Evolutionary conservation across 169 alveolate genomes (phyloP).

Genomic region (Eimeria zaria): DNA sequence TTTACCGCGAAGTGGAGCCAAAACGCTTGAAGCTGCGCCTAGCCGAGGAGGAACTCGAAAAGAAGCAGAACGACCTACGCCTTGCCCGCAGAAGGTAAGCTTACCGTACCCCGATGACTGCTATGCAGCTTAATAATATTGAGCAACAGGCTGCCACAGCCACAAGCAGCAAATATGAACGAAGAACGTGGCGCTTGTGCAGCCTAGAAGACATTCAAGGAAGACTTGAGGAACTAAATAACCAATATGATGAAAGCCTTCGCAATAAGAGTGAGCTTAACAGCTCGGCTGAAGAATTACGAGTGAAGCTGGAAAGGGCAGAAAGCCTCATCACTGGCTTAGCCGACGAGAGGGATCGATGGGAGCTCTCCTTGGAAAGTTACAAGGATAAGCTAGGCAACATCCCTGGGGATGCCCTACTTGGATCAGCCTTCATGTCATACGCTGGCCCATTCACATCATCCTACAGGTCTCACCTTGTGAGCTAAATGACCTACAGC

Average conservation of each 20-base stretch:
- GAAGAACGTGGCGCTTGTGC: background rate
- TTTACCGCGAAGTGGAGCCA: slow-evolving; percentile 98
- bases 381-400: slow-evolving; percentile 92
- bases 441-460: slow-evolving; percentile 97
- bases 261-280: slow-evolving; percentile 93
- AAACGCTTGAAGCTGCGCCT: slow-evolving; percentile 94
- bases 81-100: slow-evolving; percentile 87
- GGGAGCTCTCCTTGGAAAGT: slow-evolving; percentile 95
- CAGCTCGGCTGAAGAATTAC: slow-evolving; percentile 90
- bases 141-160: background rate
- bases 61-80: slow-evolving; percentile 85
- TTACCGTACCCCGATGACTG: slow-evolving; percentile 22
- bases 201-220: slow-evolving; percentile 91
- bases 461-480: slow-evolving; percentile 91
- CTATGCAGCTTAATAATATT: background rate
- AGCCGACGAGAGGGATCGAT: slow-evolving; percentile 96
- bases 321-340: slow-evolving; percentile 96
- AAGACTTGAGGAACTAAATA: slow-evolving; percentile 92
- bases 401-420: slow-evolving; percentile 92
- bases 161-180: background rate
- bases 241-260: slow-evolving; percentile 93
- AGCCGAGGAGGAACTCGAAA: slow-evolving; percentile 94
- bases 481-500: slow-evolving; percentile 88
- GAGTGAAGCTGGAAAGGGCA: slow-evolving; percentile 96
- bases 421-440: slow-evolving; percentile 96